A percentile compares a stretch with the other conserved stretches of the same genome.
These are phyloP conservation scores for Arabidopsis suecica DNA, from an alignment of 345 rosid genomes.

Conservation along the genomic window DNA sequence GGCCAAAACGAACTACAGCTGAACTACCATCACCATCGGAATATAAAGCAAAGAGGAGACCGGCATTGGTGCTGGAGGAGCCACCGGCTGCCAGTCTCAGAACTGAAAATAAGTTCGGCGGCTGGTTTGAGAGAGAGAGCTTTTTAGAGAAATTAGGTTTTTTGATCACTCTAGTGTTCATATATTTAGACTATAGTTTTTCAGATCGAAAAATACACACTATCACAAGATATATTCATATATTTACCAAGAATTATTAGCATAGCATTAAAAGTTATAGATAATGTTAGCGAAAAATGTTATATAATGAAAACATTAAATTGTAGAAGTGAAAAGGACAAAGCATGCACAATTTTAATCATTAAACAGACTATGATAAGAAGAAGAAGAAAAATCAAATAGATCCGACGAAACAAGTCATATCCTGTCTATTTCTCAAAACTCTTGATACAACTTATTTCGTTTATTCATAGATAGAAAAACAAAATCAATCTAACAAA, in stretches of 20 bases:
- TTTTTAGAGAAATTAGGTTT: too few species aligned
- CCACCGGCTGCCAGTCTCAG: too few species aligned
- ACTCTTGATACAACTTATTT: background rate
- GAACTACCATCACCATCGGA: too few species aligned
- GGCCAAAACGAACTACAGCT: too few species aligned
- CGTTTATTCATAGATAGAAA: too few species aligned
- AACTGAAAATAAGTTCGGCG: too few species aligned
- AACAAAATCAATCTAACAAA: too few species aligned
- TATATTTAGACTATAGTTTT: background rate
- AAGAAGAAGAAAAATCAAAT: background rate
- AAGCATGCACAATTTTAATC: slow-evolving; percentile 46
- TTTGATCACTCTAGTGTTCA: slow-evolving; percentile 16
- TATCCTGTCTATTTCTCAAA: slow-evolving; percentile 1
- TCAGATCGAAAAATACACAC: background rate
- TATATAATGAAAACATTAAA: slow-evolving; percentile 16
- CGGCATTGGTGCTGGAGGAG: too few species aligned
- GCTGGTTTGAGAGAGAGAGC: too few species aligned
- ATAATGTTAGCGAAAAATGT: slow-evolving; percentile 9
- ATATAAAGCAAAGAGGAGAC: too few species aligned
- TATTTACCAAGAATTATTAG: background rate
- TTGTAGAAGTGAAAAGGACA: slow-evolving; percentile 29
- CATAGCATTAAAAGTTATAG: background rate
- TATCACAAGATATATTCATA: background rate
- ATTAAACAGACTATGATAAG: slow-evolving; percentile 31
- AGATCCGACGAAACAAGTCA: slow-evolving; percentile 30